Evolutionary conservation across 2,329 filamentous ascomycete species (phyloP).

Genomic region (Penicillium sp.): DNA sequence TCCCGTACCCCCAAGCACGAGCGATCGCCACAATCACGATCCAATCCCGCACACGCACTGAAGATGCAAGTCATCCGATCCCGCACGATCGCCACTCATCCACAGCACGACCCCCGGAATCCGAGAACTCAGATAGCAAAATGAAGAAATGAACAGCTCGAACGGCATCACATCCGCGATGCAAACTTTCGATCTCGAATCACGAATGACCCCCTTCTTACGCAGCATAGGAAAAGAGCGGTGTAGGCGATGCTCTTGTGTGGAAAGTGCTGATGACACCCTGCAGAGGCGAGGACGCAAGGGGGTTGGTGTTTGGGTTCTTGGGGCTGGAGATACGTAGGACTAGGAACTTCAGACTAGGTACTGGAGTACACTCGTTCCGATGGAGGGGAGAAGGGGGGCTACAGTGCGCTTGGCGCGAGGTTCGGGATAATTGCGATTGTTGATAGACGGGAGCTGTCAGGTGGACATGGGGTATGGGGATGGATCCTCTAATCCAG

Average conservation of each 20-base stretch:
- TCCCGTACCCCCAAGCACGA: not conserved
- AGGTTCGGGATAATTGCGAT: not conserved
- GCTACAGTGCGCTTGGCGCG: not conserved
- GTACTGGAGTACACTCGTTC: not conserved
- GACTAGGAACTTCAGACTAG: too few relatives aligned
- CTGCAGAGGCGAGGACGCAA: slow-evolving; percentile 23
- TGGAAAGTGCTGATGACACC: slow-evolving; percentile 21
- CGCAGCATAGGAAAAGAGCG: slow-evolving; percentile 19
- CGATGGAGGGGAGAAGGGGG: not conserved
- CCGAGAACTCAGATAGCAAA: not conserved
- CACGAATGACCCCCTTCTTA: not conserved
- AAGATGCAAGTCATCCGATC: slow-evolving; percentile 3
- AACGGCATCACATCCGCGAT: not conserved
- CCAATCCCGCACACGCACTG: not conserved
- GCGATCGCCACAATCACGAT: not conserved
- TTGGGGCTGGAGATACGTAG: not conserved
- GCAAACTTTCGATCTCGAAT: not conserved
- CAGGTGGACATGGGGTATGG: not conserved
- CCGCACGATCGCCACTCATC: not conserved
- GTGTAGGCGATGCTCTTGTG: slow-evolving; percentile 15
- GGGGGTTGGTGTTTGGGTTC: slow-evolving; percentile 5
- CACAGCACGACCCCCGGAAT: not conserved
- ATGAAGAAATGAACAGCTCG: too few relatives aligned
- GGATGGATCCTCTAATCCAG: too few relatives aligned
- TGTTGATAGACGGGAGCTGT: not conserved